phyloP scores from a whole-genome alignment of 345 rosid species.

The Geranium rotundifolium region DNA sequence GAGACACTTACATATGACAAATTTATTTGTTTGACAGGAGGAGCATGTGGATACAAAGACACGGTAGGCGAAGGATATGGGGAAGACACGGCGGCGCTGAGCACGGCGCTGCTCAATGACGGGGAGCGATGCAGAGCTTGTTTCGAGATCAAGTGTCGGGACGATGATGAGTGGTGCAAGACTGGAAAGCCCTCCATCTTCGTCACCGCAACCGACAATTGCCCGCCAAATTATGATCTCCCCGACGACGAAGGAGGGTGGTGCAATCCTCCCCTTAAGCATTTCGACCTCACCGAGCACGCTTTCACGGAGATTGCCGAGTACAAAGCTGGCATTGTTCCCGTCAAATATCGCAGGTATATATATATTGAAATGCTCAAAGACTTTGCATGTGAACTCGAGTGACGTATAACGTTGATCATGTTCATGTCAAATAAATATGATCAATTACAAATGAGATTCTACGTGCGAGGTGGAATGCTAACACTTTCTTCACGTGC shows the following conservation, averaged over 20 bases:
- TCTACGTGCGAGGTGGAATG: too few species aligned
- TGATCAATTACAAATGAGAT: too few species aligned
- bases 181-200: slow-evolving; percentile 37
- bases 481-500: too few species aligned
- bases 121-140: slow-evolving; percentile 46
- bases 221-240: slow-evolving; percentile 55
- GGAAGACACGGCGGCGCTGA: slow-evolving; percentile 33
- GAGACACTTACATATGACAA: too few species aligned
- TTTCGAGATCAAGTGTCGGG: slow-evolving; percentile 31
- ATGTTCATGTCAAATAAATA: too few species aligned
- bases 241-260: slow-evolving; percentile 55
- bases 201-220: slow-evolving; percentile 66
- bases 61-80: slow-evolving; percentile 33
- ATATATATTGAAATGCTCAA: too few species aligned
- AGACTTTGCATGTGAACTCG: too few species aligned
- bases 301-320: slow-evolving; percentile 41
- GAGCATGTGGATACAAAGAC: slow-evolving; percentile 46
- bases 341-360: slow-evolving; percentile 58
- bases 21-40: slow-evolving; percentile 18
- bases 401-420: too few species aligned
- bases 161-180: slow-evolving; percentile 40
- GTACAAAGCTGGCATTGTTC: slow-evolving; percentile 46
- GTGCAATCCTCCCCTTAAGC: slow-evolving; percentile 64
- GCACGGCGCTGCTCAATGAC: slow-evolving; percentile 30
- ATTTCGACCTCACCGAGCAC: slow-evolving; percentile 66